These are phyloP conservation scores for Pythium brassicae DNA, from an alignment of 352 stramenopile genomes.

Conservation along the genomic window DNA sequence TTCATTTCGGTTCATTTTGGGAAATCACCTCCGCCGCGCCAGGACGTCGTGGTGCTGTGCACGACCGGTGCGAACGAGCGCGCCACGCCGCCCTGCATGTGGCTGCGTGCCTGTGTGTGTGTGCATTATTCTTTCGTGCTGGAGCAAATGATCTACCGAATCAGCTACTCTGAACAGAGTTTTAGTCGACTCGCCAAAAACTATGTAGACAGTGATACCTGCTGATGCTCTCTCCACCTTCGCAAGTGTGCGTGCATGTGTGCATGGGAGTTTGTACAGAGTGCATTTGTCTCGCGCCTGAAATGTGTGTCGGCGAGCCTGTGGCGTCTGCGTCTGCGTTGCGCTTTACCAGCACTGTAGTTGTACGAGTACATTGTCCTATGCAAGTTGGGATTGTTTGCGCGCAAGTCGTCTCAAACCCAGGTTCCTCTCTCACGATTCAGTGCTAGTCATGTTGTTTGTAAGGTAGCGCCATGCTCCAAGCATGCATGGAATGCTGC, in stretches of 20 bases:
- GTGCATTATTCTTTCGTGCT: not conserved
- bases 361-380: too few relatives aligned
- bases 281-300: not conserved
- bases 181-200: slow-evolving; percentile 84
- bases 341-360: not conserved
- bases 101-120: slow-evolving; percentile 8
- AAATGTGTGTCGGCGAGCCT: not conserved
- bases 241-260: not conserved
- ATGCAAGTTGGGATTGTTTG: too few relatives aligned
- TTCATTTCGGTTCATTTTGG: too few relatives aligned
- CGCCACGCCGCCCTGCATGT: not conserved
- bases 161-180: slow-evolving; percentile 88
- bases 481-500: too few relatives aligned
- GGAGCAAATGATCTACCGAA: slow-evolving; percentile 86
- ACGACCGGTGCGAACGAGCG: too few relatives aligned
- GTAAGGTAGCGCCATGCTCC: too few relatives aligned
- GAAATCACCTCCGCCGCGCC: too few relatives aligned
- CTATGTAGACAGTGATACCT: slow-evolving; percentile 62
- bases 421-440: too few relatives aligned
- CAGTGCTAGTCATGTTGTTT: too few relatives aligned
- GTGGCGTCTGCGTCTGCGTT: not conserved
- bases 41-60: too few relatives aligned
- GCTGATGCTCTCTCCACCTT: slow-evolving; percentile 61
- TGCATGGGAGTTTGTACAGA: too few relatives aligned
- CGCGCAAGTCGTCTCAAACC: too few relatives aligned